Conservation (phyloP, 192 early-diverging fungal genomes). For the Coemansia sp. region DNA sequence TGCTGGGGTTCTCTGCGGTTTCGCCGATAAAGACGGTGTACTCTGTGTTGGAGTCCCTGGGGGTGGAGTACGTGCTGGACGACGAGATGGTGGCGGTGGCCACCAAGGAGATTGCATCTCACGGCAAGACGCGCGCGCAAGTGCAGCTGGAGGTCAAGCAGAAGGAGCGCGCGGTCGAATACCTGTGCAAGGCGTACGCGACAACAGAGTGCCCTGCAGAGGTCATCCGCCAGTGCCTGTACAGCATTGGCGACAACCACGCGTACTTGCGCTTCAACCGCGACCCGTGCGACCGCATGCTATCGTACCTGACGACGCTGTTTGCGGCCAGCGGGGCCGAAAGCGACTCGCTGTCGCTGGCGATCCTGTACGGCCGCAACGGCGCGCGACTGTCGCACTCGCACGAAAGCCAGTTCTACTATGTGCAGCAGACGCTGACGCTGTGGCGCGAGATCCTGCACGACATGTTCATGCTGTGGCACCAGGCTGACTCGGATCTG, state of each 20-base stretch:
- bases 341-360: slow-evolving; percentile 63
- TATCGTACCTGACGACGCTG: slow-evolving; percentile 66
- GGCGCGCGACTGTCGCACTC: slow-evolving; percentile 90
- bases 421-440: slow-evolving; percentile 89
- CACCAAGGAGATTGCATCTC: slow-evolving; percentile 66
- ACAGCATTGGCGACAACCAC: slow-evolving; percentile 98
- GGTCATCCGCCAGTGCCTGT: slow-evolving; percentile 79
- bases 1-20: slow-evolving; percentile 79
- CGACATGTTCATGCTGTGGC: slow-evolving; percentile 98
- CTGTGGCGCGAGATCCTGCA: slow-evolving; percentile 96
- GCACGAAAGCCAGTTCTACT: slow-evolving; percentile 91
- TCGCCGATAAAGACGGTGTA: slow-evolving; percentile 90
- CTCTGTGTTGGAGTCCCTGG: slow-evolving; percentile 65
- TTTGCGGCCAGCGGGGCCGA: slow-evolving; percentile 70
- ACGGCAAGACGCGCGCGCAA: slow-evolving; percentile 63
- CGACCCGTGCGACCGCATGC: slow-evolving; percentile 95
- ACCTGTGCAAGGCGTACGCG: slow-evolving; percentile 77
- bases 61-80: slow-evolving; percentile 66
- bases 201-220: slow-evolving; percentile 59
- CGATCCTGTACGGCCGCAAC: slow-evolving; percentile 76
- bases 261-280: slow-evolving; percentile 84
- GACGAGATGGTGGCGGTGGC: slow-evolving; percentile 74
- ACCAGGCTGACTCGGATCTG: slow-evolving; percentile 84
- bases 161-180: slow-evolving; percentile 92
- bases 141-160: slow-evolving; percentile 83